Base-by-base conservation (phyloP, 805 yeast species). In the Ogataea henricii region DNA sequence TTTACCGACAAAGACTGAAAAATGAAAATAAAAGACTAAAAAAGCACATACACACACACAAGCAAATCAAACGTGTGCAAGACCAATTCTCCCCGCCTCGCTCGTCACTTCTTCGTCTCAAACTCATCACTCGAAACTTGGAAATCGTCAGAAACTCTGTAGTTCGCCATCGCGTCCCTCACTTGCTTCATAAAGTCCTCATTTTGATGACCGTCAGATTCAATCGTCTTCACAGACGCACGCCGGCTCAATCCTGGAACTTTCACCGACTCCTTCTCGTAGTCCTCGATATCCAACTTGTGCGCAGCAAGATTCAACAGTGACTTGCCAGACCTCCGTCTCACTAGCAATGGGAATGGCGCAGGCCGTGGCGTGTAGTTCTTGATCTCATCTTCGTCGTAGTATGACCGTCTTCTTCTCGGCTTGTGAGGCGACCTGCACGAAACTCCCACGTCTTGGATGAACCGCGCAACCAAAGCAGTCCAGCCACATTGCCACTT, bases 401-500 rank as follows among this genome's bases (percentile, higher is more conserved):
- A 60, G 30, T 47, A 59, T 13, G 68, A 63, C 32, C 49, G 49
- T 30, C 68, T 54, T 37, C 61, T 58, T 18, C 59, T 54, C 8
- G 67, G 66, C 2, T 64, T 50, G 30, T 67, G 62, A n/a, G 83
- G 80, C 18, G 76, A 62, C 52, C 83, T 68, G 62, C 84, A 81
- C 0, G 89, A 77, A 39, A 82, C 77, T 50, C 96, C 96, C 37
- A 87, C 87, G 68, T 91, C 92, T 63, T 87, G 94, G 61, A 91
- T 88, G 80, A 90, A 81, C 68, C 92, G 87, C 36, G 96, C 96
- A 44, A 89, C 94, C 39, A 91, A 75, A 0, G 96, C 91, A 1
- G 97, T 90, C 97, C 97, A 90, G 10, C 97, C 97, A 74, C 90
- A 85, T 70, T 90, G 97, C 71, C 91, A 96, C 44, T 90, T 83